phyloP scores from a whole-genome alignment of 768 basidiomycete genomes.

The Russula ochroleuca region DNA sequence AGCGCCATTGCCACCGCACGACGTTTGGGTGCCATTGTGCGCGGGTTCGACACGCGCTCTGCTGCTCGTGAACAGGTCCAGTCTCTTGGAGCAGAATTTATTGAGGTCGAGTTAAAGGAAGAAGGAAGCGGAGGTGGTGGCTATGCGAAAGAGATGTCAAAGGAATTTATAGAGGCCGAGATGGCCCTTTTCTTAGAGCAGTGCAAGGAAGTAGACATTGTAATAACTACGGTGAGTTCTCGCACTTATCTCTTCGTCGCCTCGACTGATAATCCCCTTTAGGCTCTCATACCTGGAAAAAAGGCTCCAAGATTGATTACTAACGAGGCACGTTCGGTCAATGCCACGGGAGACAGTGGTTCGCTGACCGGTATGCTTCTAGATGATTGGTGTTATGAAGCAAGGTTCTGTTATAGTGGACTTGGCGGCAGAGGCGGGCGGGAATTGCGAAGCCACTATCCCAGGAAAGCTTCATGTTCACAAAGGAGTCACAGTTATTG shows the following conservation, averaged over 20 bases:
- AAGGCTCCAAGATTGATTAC: slow-evolving; percentile 84
- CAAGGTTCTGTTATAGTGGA: slow-evolving; percentile 89
- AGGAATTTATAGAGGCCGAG: slow-evolving; percentile 83
- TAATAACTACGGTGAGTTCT: slow-evolving; percentile 68
- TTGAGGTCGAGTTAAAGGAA: slow-evolving; percentile 78
- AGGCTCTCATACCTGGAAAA: slow-evolving; percentile 83
- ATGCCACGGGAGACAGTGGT: not conserved
- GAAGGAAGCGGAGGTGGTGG: slow-evolving; percentile 80
- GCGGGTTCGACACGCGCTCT: slow-evolving; percentile 82
- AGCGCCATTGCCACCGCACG: slow-evolving; percentile 84
- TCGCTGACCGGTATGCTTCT: not conserved
- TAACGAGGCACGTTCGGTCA: slow-evolving; percentile 43
- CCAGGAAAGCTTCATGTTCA: slow-evolving; percentile 69
- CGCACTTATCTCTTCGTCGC: not conserved
- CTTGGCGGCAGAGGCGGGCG: slow-evolving; percentile 83
- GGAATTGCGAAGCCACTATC: slow-evolving; percentile 78
- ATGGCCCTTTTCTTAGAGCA: slow-evolving; percentile 87
- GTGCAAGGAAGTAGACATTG: slow-evolving; percentile 84
- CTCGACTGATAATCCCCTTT: not conserved
- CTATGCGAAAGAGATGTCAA: slow-evolving; percentile 88
- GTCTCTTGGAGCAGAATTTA: slow-evolving; percentile 83
- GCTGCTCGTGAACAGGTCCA: slow-evolving; percentile 87
- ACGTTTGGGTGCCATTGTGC: slow-evolving; percentile 81
- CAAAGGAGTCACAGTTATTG: slow-evolving; percentile 79
- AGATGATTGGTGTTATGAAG: slow-evolving; percentile 88